Evolutionary conservation across 2,329 filamentous ascomycete genomes (phyloP).

Genomic region (Arthrinium puccinioides): DNA sequence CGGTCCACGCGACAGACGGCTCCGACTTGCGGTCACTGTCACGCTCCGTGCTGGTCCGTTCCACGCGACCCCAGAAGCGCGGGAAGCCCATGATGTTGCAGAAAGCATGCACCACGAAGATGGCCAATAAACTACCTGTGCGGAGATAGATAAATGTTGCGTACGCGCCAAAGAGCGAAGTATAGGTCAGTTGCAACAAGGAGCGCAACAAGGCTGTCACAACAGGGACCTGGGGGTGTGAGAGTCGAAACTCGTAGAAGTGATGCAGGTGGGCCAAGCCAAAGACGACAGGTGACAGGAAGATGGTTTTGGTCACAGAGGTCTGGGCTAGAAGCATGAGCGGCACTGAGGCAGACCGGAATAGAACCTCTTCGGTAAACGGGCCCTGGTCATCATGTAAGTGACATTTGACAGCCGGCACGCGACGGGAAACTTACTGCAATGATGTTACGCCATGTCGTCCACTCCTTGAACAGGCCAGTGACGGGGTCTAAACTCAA

Average conservation of each 20-base stretch:
- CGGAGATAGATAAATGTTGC: constrained; percentile 83
- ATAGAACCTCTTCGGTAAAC: constrained; percentile 87
- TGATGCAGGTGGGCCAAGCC: constrained; percentile 92
- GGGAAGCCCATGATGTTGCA: constrained; percentile 92
- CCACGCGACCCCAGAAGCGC: constrained; percentile 73
- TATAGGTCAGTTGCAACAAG: constrained; percentile 80
- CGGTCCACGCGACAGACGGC: constrained; percentile 55
- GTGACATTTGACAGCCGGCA: constrained; percentile 5
- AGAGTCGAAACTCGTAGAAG: constrained; percentile 87
- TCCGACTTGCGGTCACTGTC: constrained; percentile 12
- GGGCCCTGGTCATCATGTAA: constrained; percentile 64
- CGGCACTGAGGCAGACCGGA: constrained; percentile 79
- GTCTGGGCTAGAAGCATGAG: constrained; percentile 68
- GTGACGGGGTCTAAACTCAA: constrained; percentile 45
- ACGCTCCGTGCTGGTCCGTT: constrained; percentile 29
- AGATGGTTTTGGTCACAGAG: constrained; percentile 54
- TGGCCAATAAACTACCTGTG: constrained; percentile 72
- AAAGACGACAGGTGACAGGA: constrained; percentile 81
- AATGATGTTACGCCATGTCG: constrained; percentile 78
- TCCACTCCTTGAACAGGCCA: constrained; percentile 65
- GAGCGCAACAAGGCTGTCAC: constrained; percentile 61
- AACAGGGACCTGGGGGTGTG: constrained; percentile 63
- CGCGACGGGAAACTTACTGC: constrained; percentile 64
- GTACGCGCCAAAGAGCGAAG: constrained; percentile 88
- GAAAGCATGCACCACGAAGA: constrained; percentile 73